Base-by-base conservation (phyloP, 1,284 basidiomycete species). In the Trichosporon sp. region DNA sequence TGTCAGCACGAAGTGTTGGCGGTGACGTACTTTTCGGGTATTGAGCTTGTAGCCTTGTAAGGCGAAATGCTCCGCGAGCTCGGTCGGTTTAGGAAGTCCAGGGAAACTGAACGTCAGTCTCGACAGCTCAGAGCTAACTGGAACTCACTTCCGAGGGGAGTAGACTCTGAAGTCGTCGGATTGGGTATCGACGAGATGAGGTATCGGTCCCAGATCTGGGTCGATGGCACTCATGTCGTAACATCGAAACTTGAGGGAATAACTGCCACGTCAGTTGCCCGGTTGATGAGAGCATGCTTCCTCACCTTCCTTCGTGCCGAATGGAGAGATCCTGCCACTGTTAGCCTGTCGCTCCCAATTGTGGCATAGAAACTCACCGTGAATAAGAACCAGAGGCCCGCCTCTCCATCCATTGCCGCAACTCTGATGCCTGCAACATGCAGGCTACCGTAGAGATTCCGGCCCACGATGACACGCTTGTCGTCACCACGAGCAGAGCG, bases 41-140 rank as follows among this genome's bases (percentile, higher is more conserved):
- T 80, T 82, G 42, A 82, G 75, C 69, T 81, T 81, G 75, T 78
- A 82, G 3, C 81, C 81, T 58, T 78, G 77, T n/a, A 73, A 70
- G 15, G 75, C 75, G 65, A 82, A 82, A 65, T 81, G 80, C 38
- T 80, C 81, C 0, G 79, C 76, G 13, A 82, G 65, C 44, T 73
- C 74, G 3, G 80, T 81, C 2, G 76, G 75, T 68, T 77, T 77
- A 0, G 81, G 81, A 7, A 80, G 67, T 1, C 78, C 77, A 1
- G 80, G 81, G 29, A 79, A 80, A 34, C 80, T 82, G 34, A 35
- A 3, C n/a, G 64, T 60, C 9, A 47, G 60, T 56, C 1, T 6
- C 9, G 3, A 4, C 8, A 25, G 18, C 11, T 9, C 7, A 15
- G 0, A n/a, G 23, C 2, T 8, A 11, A 21, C 58, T 2, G 27